Conservation (phyloP, 116 monocot species). For the Posidonia oceanica region DNA sequence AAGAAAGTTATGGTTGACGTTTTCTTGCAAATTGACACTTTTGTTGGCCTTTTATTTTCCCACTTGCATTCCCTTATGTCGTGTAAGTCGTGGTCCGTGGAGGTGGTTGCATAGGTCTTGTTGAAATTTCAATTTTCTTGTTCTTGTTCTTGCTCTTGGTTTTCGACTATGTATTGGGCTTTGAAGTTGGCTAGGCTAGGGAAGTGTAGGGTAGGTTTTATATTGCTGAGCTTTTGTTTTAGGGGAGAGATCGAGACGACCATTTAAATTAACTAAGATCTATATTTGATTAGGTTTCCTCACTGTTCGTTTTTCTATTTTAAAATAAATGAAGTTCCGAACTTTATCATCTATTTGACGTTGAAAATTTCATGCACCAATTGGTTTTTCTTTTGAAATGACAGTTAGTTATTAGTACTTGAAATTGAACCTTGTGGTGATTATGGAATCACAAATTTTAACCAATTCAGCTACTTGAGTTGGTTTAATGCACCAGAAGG, state of each 20-base stretch:
- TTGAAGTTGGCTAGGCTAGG: not conserved
- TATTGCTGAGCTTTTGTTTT: not conserved
- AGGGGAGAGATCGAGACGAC: not conserved
- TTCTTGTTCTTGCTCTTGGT: slow-evolving; percentile 12
- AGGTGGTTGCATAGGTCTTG: not conserved
- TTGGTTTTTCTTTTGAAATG: no score
- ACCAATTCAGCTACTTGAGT: no score
- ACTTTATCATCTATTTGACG: no score
- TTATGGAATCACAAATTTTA: no score
- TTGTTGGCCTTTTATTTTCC: not conserved
- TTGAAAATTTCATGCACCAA: no score
- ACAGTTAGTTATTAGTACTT: no score
- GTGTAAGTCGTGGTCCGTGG: no score
- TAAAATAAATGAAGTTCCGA: no score
- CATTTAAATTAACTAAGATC: not conserved
- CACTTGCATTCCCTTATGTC: not conserved
- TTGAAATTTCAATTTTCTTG: slow-evolving; percentile 5
- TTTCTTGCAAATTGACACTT: not conserved
- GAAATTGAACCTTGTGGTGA: no score
- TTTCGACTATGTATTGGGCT: not conserved
- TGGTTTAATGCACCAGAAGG: no score
- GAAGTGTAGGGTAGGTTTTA: not conserved
- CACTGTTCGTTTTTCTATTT: no score
- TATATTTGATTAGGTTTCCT: no score
- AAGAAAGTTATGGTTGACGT: not conserved